phyloP scores from a whole-genome alignment of 768 basidiomycete genomes.

The Lactifluus pinguis region DNA sequence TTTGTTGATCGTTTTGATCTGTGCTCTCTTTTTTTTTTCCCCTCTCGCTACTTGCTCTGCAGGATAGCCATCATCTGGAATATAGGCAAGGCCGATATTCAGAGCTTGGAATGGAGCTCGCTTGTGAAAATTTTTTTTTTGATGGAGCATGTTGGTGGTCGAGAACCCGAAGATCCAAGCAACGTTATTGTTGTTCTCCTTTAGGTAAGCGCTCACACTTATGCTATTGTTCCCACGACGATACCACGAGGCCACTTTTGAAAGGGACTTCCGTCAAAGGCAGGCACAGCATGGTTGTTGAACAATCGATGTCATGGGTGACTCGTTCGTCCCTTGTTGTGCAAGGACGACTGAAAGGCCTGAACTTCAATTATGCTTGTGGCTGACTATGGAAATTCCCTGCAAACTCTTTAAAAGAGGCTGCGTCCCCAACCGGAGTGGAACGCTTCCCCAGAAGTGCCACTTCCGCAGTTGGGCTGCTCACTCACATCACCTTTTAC shows the following conservation, averaged over 20 bases:
- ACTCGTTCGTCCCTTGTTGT: slow-evolving; percentile 9
- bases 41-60: background rate
- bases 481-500: background rate
- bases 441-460: background rate
- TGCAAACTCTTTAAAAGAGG: background rate
- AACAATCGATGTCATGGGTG: background rate
- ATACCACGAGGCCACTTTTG: background rate
- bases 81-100: slow-evolving; percentile 3
- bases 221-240: background rate
- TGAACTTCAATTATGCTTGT: slow-evolving; percentile 2
- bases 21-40: background rate
- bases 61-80: slow-evolving; percentile 5
- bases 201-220: background rate
- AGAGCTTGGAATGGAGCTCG: slow-evolving; percentile 1
- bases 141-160: background rate
- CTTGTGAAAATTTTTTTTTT: background rate
- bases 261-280: slow-evolving; percentile 14
- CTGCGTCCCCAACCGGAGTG: background rate
- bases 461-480: background rate
- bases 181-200: slow-evolving; percentile 9
- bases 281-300: background rate
- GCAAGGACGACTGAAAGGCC: background rate
- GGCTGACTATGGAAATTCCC: background rate
- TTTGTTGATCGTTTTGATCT: slow-evolving; percentile 6
- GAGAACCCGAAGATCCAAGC: background rate